Conservation (phyloP, 1,284 basidiomycete genomes). For the Cystobasidium slooffiae region DNA sequence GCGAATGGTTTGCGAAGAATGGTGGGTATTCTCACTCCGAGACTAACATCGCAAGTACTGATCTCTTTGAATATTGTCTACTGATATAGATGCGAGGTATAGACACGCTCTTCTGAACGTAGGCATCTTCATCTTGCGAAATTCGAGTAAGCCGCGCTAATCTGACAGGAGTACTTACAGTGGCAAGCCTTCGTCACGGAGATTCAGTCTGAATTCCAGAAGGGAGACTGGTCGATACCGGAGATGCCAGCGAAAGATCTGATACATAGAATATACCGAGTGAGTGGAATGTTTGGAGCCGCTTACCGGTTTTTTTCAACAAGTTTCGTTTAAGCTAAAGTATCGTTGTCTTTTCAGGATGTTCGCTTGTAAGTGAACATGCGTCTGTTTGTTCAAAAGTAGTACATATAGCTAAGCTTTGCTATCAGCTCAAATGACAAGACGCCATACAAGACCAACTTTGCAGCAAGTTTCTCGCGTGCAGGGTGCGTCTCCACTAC, state of each 20-base stretch:
- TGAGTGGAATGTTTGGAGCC: conserved; percentile 18
- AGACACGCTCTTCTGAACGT: conserved; percentile 49
- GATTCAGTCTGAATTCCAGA: conserved; percentile 52
- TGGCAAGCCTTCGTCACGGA: conserved; percentile 54
- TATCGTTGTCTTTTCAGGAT: background rate
- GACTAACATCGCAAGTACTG: background rate
- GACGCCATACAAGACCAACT: conserved; percentile 50
- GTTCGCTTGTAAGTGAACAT: conserved; percentile 26
- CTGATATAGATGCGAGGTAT: conserved; percentile 47
- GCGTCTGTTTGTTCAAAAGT: background rate
- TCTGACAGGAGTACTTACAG: conserved; percentile 17
- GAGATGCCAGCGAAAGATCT: conserved; percentile 56
- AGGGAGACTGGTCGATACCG: conserved; percentile 55
- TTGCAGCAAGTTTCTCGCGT: conserved; percentile 50
- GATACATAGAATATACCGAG: conserved; percentile 54
- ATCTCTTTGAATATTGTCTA: background rate
- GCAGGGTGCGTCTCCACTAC: conserved; percentile 51
- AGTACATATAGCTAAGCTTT: background rate
- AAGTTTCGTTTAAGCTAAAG: background rate
- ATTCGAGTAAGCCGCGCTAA: background rate
- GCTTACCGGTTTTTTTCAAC: background rate
- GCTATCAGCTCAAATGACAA: conserved; percentile 41
- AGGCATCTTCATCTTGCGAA: background rate
- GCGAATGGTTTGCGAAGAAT: conserved; percentile 53
- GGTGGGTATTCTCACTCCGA: conserved; percentile 30